Evolutionary conservation across 768 basidiomycete species (phyloP), one percentile per base, ranked within the genome.

Genomic region (Suillus hirtellus): DNA sequence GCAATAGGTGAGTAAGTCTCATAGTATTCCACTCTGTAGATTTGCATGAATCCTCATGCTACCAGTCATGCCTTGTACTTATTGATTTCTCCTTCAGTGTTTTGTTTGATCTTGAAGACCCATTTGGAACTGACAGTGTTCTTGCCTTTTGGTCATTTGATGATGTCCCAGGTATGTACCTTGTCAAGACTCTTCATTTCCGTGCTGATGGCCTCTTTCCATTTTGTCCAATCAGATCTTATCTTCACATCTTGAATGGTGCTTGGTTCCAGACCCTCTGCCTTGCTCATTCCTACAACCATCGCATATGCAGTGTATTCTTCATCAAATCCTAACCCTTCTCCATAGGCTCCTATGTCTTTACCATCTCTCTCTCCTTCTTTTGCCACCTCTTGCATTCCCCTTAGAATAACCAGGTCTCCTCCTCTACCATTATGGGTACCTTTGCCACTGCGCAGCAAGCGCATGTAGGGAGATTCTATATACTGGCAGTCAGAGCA

Each of bases 31-130:
- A 64, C 58, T 4, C 65, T 31, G 1, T 56, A 21, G 3, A 73
- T 65, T 44, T 64, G 63, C 1, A 3, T 34, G 24, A 59, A 58
- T 7, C 64, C 62, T 21, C 24, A n/a, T 0, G 64, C 55, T 4
- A 55, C 46, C 3, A 60, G 3, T 27, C 3, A 2, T 2, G 27
- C 3, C 3, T 27, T 27, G 27, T 27, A 27, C 27, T 27, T 27
- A 2, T 65, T 61, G 34, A 82, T 70, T 0, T 67, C 54, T 14
- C 81, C 80, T 1, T 66, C 46, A 0, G 70, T 65, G 60, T 82
- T 77, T 43, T 69, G 61, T 68, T 86, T 85, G 19, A 73, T 65
- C 37, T 68, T 69, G 65, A 76, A 84, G 19, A 83, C 79, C 78
- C 79, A 83, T n/a, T 75, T 72, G 11, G 66, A 68, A 2, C 72